Base-by-base conservation (phyloP, 163 green algal species). In the Prototheca cutis region DNA sequence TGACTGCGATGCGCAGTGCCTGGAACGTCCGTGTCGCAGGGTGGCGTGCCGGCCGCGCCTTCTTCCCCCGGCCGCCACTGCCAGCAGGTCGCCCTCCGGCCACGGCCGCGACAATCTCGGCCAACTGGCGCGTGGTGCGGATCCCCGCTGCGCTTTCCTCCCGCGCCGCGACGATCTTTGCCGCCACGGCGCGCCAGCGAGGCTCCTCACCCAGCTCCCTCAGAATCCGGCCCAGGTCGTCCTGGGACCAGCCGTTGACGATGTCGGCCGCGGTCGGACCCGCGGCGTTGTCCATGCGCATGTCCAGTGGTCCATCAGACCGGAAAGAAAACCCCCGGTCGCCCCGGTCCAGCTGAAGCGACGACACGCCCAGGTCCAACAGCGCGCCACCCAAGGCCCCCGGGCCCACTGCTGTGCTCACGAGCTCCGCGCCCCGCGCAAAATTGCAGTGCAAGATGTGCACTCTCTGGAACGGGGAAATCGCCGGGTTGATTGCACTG, bases 1-100 rank as follows among this genome's bases (percentile, higher is more conserved):
- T 99, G 4, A 97, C 90, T 6, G 87, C 92, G 34, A 99, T 99
- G 19, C 92, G 77, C 27, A 99, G 65, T 2, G 88, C 92, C 81
- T 96, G 89, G 58, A 97, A 96, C 28, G 81, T 81, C 28, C 84
- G 74, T 15, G 92, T 98, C 30, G 92, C 92, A 3, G 92, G 92
- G 72, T 98, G 90, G 31, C 32, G 47, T 21, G 21, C 58, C 55
- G 2, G 34, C 48, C 21, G 40, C 47, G 17, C 48, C 54, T 18
- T 73, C 29, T 48, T 19, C 42, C 0, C 17, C 10, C 13, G 18
- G 10, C 10, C 42, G 18, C 25, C 25, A 19, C 17, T 51, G 42
- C 42, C 13, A 51, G 17, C 6, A 24, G 42, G 25, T 17, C 10
- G 13, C 28, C 63, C 30, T 2, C 67, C 45, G 3, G 58, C 45